Conservation (phyloP, 192 early-diverging fungal genomes). For the Rhizoclosmatium sp. region DNA sequence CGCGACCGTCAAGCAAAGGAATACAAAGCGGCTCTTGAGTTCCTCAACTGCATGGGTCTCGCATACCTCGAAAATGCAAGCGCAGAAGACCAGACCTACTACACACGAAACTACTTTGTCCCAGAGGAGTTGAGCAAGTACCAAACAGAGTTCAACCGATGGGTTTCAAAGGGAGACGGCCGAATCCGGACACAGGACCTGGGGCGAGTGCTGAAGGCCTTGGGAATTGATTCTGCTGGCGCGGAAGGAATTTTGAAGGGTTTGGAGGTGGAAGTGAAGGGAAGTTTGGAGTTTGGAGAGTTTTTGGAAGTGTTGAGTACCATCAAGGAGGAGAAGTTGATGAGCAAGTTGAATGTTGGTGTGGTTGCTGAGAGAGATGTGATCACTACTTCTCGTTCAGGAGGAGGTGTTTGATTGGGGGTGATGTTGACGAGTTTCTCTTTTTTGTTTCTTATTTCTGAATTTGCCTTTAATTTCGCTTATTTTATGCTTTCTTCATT, state of each 20-base stretch:
- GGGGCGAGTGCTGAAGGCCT: conserved; percentile 53
- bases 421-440: neutral
- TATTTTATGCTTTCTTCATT: neutral
- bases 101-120: conserved; percentile 65
- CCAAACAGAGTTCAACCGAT: conserved; percentile 61
- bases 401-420: conserved; percentile 28
- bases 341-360: conserved; percentile 5
- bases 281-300: conserved; percentile 72
- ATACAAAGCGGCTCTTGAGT: conserved; percentile 72
- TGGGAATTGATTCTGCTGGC: conserved; percentile 52
- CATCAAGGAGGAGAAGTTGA: conserved; percentile 13
- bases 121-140: conserved; percentile 69
- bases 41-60: conserved; percentile 93
- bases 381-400: neutral
- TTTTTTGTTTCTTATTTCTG: neutral
- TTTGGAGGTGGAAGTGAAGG: conserved; percentile 58
- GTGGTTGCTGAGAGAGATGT: neutral
- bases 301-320: conserved; percentile 68
- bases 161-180: conserved; percentile 66
- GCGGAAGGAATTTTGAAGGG: conserved; percentile 50
- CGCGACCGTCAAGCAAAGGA: conserved; percentile 72
- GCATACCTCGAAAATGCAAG: conserved; percentile 27
- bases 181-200: conserved; percentile 64
- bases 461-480: neutral
- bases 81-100: conserved; percentile 48